Evolutionary conservation across 805 yeast species (phyloP).

Genomic region (Torulaspora quercuum): DNA sequence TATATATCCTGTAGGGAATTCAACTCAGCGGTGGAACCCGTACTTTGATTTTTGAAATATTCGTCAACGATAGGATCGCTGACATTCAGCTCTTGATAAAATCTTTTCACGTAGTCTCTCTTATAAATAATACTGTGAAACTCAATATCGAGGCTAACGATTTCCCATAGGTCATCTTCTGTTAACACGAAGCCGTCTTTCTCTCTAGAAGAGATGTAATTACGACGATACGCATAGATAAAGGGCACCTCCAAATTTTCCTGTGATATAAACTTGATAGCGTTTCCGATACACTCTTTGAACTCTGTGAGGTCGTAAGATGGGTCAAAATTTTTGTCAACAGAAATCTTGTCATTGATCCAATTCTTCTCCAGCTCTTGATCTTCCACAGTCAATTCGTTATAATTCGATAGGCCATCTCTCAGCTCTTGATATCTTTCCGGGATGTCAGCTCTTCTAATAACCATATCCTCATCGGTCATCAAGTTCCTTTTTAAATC

Average conservation of each 20-base stretch:
- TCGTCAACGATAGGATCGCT: constrained; percentile 58
- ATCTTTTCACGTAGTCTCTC: constrained; percentile 55
- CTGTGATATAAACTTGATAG: constrained; percentile 64
- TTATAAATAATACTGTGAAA: constrained; percentile 81
- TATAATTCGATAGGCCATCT: constrained; percentile 57
- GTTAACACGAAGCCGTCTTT: constrained; percentile 47
- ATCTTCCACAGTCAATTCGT: constrained; percentile 61
- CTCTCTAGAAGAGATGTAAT: constrained; percentile 54
- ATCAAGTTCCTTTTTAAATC: constrained; percentile 87
- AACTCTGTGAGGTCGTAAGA: constrained; percentile 50
- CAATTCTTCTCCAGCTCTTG: constrained; percentile 71
- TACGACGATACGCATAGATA: constrained; percentile 93
- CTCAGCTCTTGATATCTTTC: constrained; percentile 86
- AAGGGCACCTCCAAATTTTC: constrained; percentile 90
- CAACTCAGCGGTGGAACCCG: constrained; percentile 60
- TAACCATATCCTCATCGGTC: constrained; percentile 86
- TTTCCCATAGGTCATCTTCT: constrained; percentile 91
- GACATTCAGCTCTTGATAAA: constrained; percentile 51
- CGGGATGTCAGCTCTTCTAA: constrained; percentile 84
- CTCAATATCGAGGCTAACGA: constrained; percentile 80
- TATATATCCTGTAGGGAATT: constrained; percentile 66
- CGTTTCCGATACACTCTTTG: constrained; percentile 65
- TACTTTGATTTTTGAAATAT: constrained; percentile 51
- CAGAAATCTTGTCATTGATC: constrained; percentile 63
- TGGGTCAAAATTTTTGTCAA: constrained; percentile 49